Evolutionary conservation across 73 alveolate genomes (phyloP).

Genomic region (Paramecium bursaria): DNA sequence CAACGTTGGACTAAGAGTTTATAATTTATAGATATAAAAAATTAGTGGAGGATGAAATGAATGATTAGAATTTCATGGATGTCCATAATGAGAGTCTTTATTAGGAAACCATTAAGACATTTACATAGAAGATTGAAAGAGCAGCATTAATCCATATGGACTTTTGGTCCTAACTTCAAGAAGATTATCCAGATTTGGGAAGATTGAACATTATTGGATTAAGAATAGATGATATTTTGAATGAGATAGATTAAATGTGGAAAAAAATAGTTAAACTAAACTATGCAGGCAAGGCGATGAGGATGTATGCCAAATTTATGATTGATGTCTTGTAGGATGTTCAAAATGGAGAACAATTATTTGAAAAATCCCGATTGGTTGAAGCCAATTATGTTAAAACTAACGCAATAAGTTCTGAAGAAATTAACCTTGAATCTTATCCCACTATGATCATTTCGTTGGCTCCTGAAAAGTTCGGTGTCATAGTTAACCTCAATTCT

Average conservation of each 20-base stretch:
- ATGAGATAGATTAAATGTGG: constrained; percentile 41
- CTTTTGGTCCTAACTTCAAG: constrained; percentile 51
- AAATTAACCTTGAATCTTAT: constrained; percentile 3
- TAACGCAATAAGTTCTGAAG: constrained; percentile 15
- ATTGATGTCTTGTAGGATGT: constrained; percentile 48
- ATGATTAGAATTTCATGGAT: constrained; percentile 41
- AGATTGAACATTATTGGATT: constrained; percentile 40
- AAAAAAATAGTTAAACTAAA: constrained; percentile 3
- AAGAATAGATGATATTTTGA: constrained; percentile 11
- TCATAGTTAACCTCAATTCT: background rate
- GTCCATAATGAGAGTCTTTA: constrained; percentile 36
- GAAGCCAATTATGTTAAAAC: constrained; percentile 28
- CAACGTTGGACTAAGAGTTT: constrained; percentile 32
- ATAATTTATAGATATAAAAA: constrained; percentile 22
- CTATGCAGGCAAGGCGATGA: background rate
- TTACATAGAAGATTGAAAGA: constrained; percentile 17
- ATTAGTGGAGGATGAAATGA: constrained; percentile 51
- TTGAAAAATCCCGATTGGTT: constrained; percentile 14
- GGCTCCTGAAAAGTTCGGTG: constrained; percentile 31
- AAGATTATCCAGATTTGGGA: constrained; percentile 58
- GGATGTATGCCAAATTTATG: constrained; percentile 54
- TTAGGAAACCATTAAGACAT: background rate
- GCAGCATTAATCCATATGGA: constrained; percentile 40
- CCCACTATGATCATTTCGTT: constrained; percentile 31
- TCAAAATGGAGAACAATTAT: constrained; percentile 24